Evolutionary conservation across 768 basidiomycete species (phyloP), one percentile per base, ranked within the genome.

Genomic region (Sutorius australiensis): DNA sequence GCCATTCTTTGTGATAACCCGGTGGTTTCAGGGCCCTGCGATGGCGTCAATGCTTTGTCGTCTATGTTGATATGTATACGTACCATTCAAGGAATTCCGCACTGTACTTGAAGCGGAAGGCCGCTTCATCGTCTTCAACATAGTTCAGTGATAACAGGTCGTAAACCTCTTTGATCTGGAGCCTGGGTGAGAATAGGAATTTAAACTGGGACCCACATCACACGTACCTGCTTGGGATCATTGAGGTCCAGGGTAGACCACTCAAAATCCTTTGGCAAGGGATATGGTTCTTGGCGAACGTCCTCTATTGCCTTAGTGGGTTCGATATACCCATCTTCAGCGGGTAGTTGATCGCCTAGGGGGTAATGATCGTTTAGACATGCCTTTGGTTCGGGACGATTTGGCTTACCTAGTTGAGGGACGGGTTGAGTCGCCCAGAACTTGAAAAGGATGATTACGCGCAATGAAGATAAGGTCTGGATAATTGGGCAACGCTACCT

Each of bases 391-490:
- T 16, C 10, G 28, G 17, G 40, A n/a, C 13, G 12, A 50, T 40
- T 16, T 42, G 31, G 24, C 69, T 61, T 63, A 84, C 89, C 89
- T 50, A 83, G 71, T 64, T 94, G 92, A n/a, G 92, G 89, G 7
- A 99, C 97, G 3, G 97, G 97, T 69, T 99, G 97, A 6, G 95
- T 98, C 32, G 77, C 83, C 97, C 97, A 98, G 73, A 99, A 99
- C 94, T 92, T 62, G 21, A 12, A 48, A 31, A 51, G 9, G 24
- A 24, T 24, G 24, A 56, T 50, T 51, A 59, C 47, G 53, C 31
- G 55, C 42, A 21, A 45, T 48, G 34, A 60, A 46, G 36, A 46
- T 14, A 14, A 30, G 27, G 37, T 36, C n/a, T 17, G 16, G 41
- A 10, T n/a, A 44, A 60, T 28, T 31, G 13, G 33, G 9, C 19